Conservation (phyloP, 306 rosid genomes). For the Spatholobus suberectus region DNA sequence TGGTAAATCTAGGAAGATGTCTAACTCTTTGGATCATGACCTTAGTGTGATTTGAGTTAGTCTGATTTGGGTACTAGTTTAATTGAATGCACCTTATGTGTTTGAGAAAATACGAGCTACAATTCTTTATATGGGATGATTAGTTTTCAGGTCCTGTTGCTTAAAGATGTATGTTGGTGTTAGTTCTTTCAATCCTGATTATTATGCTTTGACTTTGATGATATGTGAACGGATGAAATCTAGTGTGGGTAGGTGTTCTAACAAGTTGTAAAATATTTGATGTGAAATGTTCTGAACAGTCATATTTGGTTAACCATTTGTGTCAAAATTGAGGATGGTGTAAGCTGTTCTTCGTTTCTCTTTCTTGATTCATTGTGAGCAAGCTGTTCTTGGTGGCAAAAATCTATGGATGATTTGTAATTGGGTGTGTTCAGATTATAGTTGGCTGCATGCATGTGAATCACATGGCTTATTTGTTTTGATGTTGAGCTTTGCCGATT, state of each 20-base stretch:
- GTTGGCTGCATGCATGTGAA: neutral
- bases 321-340: neutral
- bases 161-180: neutral
- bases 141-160: neutral
- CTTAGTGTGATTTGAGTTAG: neutral
- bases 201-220: neutral
- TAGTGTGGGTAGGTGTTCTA: neutral
- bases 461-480: neutral
- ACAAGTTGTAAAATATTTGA: neutral
- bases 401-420: too few species aligned
- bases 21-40: neutral
- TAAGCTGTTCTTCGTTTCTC: neutral
- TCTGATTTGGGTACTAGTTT: neutral
- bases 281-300: neutral
- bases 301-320: neutral
- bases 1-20: neutral
- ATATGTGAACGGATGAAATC: neutral
- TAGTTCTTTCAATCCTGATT: neutral
- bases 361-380: slow-evolving; percentile 10
- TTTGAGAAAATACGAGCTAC: neutral
- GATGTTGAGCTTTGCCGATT: neutral
- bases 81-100: neutral
- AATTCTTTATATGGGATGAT: neutral
- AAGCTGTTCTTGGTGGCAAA: slow-evolving; percentile 2
- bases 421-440: neutral